Evolutionary conservation across 1,139 yeast genomes (phyloP).

Genomic region (Spathaspora sp.): DNA sequence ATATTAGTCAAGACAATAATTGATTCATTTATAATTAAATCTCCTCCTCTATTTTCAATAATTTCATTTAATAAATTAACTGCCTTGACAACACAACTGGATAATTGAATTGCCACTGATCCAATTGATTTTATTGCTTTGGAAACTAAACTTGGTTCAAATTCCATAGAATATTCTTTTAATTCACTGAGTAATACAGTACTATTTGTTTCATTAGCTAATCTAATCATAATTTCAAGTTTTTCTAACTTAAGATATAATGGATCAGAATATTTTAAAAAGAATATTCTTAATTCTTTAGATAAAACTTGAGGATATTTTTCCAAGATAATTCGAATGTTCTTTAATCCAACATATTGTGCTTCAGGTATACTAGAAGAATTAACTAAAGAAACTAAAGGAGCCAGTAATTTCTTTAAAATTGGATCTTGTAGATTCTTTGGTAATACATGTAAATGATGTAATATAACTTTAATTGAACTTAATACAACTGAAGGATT

Average conservation of each 20-base stretch:
- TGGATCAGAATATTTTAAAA: conserved; percentile 93
- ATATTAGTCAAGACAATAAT: conserved; percentile 76
- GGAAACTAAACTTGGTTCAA: conserved; percentile 85
- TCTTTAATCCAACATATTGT: conserved; percentile 91
- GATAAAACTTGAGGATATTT: conserved; percentile 80
- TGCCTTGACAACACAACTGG: conserved; percentile 62
- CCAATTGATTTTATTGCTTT: conserved; percentile 84
- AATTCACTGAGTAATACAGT: conserved; percentile 76
- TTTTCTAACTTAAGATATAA: conserved; percentile 90
- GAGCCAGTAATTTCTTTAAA: conserved; percentile 81
- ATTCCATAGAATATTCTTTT: conserved; percentile 91
- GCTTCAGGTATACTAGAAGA: conserved; percentile 84
- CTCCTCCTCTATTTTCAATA: conserved; percentile 72
- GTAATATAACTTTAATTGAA: conserved; percentile 78
- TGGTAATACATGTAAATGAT: conserved; percentile 59
- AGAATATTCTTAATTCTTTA: conserved; percentile 85
- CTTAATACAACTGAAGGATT: conserved; percentile 94
- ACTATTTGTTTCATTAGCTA: conserved; percentile 72
- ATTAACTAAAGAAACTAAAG: conserved; percentile 83
- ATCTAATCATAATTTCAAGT: conserved; percentile 82
- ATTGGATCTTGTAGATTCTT: conserved; percentile 36
- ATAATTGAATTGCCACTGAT: conserved; percentile 80
- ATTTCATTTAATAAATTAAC: conserved; percentile 74
- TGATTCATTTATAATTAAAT: conserved; percentile 77
- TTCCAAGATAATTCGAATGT: conserved; percentile 85